Evolutionary conservation across 805 yeast species (phyloP), one percentile per base, ranked within the genome.

Genomic region (Sugiyamaella americana): DNA sequence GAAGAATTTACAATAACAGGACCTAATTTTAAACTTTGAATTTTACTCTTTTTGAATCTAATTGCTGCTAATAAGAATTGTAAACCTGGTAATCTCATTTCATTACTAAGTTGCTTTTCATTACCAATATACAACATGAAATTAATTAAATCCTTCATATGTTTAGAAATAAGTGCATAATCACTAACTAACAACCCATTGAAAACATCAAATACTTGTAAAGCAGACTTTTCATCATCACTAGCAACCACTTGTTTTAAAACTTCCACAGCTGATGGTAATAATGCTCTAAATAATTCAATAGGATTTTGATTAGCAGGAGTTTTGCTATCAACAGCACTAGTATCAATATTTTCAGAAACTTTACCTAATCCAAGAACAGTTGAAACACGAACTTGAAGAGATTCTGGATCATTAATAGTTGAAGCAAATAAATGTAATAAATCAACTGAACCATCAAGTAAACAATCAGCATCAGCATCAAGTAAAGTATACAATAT

Each of bases 261-360:
- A 29, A 88, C 94, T 43, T 77, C 76, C 46, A 93, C 84, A 80
- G 91, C 83, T 23, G 77, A 68, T 43, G 97, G 95, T 47, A 93
- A 74, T 47, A 85, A 68, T 39, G 74, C 68, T 57, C 78, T 74
- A 72, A 85, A 89, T 52, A 74, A 63, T 26, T 62, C 58, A 43
- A 75, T 73, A 49, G 74, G 70, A 46, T 69, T 66, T 46, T 71
- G 67, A 36, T 69, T 73, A 42, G 69, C 78, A 57, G 78, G 82
- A 26, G 51, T 46, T 62, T 85, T 93, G 20, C 37, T 40, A n/a
- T 52, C 43, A 45, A 84, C 73, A 51, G 76, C 74, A 47, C 76
- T 74, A 30, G 89, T 76, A 49, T 87, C 80, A 34, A 71, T 65
- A 44, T 69, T 46, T 45, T 63, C 68, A 16, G 59, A 58, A 13